A percentile compares a stretch with the other conserved stretches of the same genome.
phyloP scores from a whole-genome alignment of 2,329 filamentous ascomycete species.

The Calonectria multiphialidica region DNA sequence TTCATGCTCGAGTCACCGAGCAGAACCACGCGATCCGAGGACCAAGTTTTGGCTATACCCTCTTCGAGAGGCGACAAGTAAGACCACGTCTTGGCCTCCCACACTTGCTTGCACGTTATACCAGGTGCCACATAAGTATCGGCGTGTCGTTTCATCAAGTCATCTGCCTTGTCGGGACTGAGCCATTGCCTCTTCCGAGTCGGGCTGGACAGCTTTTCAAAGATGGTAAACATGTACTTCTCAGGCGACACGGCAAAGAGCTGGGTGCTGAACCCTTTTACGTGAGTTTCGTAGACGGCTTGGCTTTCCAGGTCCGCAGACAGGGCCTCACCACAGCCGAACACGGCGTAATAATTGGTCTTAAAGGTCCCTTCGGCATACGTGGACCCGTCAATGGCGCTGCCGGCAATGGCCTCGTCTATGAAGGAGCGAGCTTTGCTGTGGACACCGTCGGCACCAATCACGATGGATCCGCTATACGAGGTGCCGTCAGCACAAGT shows the following conservation, averaged over 20 bases:
- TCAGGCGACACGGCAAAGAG: not conserved
- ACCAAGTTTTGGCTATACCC: conserved; percentile 30
- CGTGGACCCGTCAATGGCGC: not conserved
- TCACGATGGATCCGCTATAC: conserved; percentile 28
- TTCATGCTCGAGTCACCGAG: conserved; percentile 34
- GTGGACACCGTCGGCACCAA: conserved; percentile 36
- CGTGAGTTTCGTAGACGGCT: not conserved
- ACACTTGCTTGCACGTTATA: not conserved
- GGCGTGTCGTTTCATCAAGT: not conserved
- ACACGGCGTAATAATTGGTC: not conserved
- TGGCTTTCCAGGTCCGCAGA: not conserved
- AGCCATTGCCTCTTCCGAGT: not conserved
- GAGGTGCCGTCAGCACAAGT: conserved; percentile 27
- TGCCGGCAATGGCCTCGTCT: not conserved
- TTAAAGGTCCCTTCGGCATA: not conserved
- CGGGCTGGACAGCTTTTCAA: not conserved
- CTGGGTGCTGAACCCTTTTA: not conserved
- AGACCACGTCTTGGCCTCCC: not conserved
- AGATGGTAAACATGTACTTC: not conserved
- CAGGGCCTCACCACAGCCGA: not conserved
- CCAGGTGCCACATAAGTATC: not conserved
- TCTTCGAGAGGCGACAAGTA: conserved; percentile 27
- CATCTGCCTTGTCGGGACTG: not conserved
- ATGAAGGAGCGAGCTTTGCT: conserved; percentile 21
- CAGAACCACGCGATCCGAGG: conserved; percentile 29